Conservation (phyloP, 306 rosid genomes). For the Lathyrus oleraceus region DNA sequence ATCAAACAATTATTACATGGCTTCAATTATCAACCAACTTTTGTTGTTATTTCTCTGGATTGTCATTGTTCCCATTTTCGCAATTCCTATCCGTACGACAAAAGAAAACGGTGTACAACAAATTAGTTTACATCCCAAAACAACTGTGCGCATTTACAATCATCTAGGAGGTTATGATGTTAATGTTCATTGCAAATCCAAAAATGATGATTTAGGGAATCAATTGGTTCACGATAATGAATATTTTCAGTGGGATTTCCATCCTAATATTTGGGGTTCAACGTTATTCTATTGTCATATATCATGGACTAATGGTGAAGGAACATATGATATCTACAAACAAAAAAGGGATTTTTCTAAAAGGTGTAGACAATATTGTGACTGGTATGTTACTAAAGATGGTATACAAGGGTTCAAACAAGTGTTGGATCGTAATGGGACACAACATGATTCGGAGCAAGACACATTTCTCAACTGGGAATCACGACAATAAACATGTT, state of each 20-base stretch:
- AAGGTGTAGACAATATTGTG: neutral
- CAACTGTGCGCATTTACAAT: neutral
- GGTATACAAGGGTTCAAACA: conserved; percentile 16
- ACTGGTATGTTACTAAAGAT: conserved; percentile 19
- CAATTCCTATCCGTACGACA: neutral
- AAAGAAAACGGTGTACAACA: neutral
- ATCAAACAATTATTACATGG: conserved; percentile 13
- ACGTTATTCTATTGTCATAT: conserved; percentile 30
- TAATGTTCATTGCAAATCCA: conserved; percentile 23
- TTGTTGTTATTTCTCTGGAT: neutral
- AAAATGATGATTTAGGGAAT: neutral
- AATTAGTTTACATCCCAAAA: neutral
- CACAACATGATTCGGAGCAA: neutral
- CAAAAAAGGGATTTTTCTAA: neutral
- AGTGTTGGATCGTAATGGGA: neutral
- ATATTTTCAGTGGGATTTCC: neutral
- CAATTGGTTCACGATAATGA: neutral
- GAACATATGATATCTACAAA: neutral
- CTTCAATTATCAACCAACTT: neutral
- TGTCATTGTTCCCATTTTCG: neutral
- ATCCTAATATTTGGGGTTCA: neutral
- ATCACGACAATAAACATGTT: neutral
- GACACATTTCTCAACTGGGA: neutral
- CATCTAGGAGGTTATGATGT: neutral
- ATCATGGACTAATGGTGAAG: neutral